phyloP scores from a whole-genome alignment of 2,329 filamentous ascomycete genomes.

The Fusarium pseudoanthophilum region DNA sequence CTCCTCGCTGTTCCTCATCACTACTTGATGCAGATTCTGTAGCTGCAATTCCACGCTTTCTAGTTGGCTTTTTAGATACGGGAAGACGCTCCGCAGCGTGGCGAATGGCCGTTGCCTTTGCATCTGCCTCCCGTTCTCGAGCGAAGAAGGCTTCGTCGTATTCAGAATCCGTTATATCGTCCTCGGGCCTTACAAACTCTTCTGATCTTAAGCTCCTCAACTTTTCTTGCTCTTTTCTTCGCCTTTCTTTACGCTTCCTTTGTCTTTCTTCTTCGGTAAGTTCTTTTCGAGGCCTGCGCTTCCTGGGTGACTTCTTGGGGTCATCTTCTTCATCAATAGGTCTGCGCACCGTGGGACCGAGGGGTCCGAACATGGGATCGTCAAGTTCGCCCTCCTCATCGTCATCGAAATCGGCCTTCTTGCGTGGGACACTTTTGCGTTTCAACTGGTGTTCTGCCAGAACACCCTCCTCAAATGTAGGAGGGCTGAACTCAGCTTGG shows the following conservation, averaged over 20 bases:
- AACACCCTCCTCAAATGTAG: conserved; percentile 78
- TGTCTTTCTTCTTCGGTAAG: conserved; percentile 72
- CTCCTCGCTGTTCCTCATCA: conserved; percentile 4
- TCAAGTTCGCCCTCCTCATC: conserved; percentile 68
- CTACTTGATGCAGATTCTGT: background rate
- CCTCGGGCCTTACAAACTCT: conserved; percentile 81
- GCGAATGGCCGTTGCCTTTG: background rate
- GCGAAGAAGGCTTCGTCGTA: conserved; percentile 78
- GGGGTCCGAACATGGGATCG: conserved; percentile 74
- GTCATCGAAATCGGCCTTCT: conserved; percentile 74
- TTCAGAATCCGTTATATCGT: conserved; percentile 89
- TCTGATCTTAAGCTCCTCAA: conserved; percentile 84
- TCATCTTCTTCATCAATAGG: conserved; percentile 67
- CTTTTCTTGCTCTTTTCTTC: conserved; percentile 79
- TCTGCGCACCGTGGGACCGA: conserved; percentile 70
- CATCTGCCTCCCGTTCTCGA: conserved; percentile 67
- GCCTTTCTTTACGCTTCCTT: conserved; percentile 69
- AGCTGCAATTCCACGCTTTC: conserved; percentile 42
- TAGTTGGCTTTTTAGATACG: conserved; percentile 43
- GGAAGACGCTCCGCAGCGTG: background rate
- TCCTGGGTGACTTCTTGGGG: conserved; percentile 54
- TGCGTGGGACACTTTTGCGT: conserved; percentile 69
- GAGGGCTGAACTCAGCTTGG: conserved; percentile 81
- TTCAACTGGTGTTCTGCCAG: conserved; percentile 83
- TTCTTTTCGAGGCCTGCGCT: conserved; percentile 62